Evolutionary conservation across 208 protist genomes (phyloP), one percentile per base, ranked within the genome.

Genomic region (Leishmania guyanensis): DNA sequence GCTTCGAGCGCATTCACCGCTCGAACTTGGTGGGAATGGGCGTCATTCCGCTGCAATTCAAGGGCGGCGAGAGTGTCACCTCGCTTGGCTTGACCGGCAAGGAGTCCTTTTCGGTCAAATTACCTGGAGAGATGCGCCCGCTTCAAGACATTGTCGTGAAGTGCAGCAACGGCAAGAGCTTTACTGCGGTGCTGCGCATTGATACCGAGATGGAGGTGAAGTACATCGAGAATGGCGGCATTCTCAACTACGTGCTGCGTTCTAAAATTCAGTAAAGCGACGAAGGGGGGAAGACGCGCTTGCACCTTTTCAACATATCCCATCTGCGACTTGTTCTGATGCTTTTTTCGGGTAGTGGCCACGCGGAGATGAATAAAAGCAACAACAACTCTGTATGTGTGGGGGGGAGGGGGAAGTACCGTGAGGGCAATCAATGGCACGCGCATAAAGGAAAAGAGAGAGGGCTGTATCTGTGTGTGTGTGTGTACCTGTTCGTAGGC

Each of bases 11-110:
- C 72, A 99, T 99, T 90, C 98, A 99, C 92, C 95, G 98, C 75
- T 95, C 92, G 43, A 99, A 99, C 87, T 87, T 99, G 43, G 97
- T 99, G 72, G 94, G 96, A 81, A 98, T 99, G 95, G 98, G 98
- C 85, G 97, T 99, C 82, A 86, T 99, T 6, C 98, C 98, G 22
- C 88, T 99, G 46, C 94, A 98, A 89, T 99, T 99, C 87, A 93
- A 94, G 77, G 72, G 84, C 20, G 97, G 97, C 79, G 90, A 98
- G 80, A 94, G 71, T 74, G 97, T 93, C 26, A 84, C 93, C 46
- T 88, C 84, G 39, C 90, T 99, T 29, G 96, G 96, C 51, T 87
- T 99, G 46, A 98, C 92, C n/a, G 97, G 98, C 50, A 94, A 95
- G 79, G 98, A 99, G 87, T 84, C 78, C 70, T 99, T 98, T 85